Evolutionary conservation across 495 filamentous ascomycete genomes (phyloP).

Genomic region (Penicillium coprophilum): DNA sequence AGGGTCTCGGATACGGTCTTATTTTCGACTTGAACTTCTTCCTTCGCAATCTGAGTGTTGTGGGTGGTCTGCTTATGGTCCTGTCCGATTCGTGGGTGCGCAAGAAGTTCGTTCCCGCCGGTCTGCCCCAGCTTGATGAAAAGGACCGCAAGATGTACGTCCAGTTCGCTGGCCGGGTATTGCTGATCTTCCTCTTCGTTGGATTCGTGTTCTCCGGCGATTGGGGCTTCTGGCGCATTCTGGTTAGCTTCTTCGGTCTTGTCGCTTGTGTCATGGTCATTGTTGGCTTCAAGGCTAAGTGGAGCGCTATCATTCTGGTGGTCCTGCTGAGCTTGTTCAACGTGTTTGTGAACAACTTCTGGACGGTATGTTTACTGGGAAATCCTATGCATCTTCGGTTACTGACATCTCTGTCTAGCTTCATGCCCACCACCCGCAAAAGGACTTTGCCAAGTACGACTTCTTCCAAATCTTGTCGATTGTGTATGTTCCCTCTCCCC

Average conservation of each 20-base stretch:
- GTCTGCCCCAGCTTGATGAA: constrained; percentile 89
- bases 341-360: constrained; percentile 98
- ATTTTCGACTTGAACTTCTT: constrained; percentile 99
- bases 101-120: constrained; percentile 95
- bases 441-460: constrained; percentile 99
- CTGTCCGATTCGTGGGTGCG: constrained; percentile 96
- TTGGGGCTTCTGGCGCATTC: constrained; percentile 82
- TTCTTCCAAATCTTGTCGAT: constrained; percentile 99
- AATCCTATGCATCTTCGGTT: background rate
- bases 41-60: constrained; percentile 94
- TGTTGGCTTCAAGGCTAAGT: constrained; percentile 99
- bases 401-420: constrained; percentile 58
- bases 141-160: constrained; percentile 99
- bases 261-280: constrained; percentile 98
- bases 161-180: constrained; percentile 92
- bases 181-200: constrained; percentile 94
- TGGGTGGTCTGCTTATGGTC: constrained; percentile 96
- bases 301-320: constrained; percentile 90
- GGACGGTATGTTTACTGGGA: constrained; percentile 74
- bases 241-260: constrained; percentile 79
- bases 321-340: constrained; percentile 96
- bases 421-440: constrained; percentile 96
- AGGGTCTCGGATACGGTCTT: constrained; percentile 94
- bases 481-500: constrained; percentile 60
- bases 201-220: constrained; percentile 94